A percentile compares a stretch with the other conserved stretches of the same genome.
phyloP scores from a whole-genome alignment of 2,329 filamentous ascomycete genomes.

The Fusarium circinatum region DNA sequence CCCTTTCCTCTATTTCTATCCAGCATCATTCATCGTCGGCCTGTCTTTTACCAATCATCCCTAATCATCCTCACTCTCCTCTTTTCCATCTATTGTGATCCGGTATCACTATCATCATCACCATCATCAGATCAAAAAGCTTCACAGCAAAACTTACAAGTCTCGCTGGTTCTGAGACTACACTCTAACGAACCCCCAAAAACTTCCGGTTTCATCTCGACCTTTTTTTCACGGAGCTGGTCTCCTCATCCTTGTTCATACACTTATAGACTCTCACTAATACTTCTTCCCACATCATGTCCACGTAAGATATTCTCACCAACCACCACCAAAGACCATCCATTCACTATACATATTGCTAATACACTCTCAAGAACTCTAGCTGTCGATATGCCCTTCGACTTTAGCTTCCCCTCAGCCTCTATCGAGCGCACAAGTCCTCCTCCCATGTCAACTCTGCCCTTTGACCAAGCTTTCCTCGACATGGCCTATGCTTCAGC shows the following conservation, averaged over 20 bases:
- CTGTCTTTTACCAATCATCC: conserved; percentile 44
- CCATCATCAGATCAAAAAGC: conserved; percentile 33
- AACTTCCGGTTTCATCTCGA: conserved; percentile 23
- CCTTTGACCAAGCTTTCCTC: conserved; percentile 66
- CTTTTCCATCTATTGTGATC: conserved; percentile 24
- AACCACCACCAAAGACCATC: background rate
- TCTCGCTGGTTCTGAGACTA: conserved; percentile 13
- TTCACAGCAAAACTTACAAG: conserved; percentile 21
- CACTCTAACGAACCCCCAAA: conserved; percentile 4
- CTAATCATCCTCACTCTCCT: conserved; percentile 1
- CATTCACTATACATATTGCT: conserved; percentile 20
- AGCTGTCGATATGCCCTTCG: conserved; percentile 70
- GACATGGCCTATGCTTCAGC: conserved; percentile 59
- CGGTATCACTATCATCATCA: conserved; percentile 33
- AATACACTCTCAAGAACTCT: conserved; percentile 56
- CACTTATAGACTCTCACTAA: conserved; percentile 37
- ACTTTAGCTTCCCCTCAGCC: conserved; percentile 64
- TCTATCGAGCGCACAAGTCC: conserved; percentile 47
- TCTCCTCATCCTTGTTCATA: conserved; percentile 34
- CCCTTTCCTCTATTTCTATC: background rate
- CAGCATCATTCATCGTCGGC: conserved; percentile 31
- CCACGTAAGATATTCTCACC: conserved; percentile 46
- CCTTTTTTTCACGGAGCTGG: conserved; percentile 35
- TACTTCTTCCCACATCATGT: conserved; percentile 44
- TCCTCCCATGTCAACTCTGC: conserved; percentile 52